phyloP scores from a whole-genome alignment of 192 early-diverging fungal species.

The Rhizoclosmatium sp. region DNA sequence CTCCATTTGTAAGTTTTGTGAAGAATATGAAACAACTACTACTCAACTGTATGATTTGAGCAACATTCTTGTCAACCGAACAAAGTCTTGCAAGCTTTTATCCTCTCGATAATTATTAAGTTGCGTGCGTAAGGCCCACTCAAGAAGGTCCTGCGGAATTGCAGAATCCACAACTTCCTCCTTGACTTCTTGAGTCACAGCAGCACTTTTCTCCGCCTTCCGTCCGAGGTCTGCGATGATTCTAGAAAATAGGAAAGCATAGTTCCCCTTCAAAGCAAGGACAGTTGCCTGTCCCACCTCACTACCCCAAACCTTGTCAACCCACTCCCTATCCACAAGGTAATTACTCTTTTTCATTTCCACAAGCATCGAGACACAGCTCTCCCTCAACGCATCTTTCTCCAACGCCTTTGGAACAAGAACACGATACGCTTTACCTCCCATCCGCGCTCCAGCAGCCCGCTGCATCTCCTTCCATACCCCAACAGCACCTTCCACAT shows the following conservation, averaged over 20 bases:
- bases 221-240: background rate
- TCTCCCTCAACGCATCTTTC: background rate
- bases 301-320: background rate
- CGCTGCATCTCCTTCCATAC: slow-evolving; percentile 7
- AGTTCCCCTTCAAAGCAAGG: background rate
- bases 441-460: background rate
- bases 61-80: background rate
- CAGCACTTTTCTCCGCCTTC: background rate
- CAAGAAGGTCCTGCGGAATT: background rate
- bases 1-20: no score
- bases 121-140: background rate
- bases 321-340: background rate
- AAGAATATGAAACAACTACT: background rate
- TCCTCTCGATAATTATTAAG: background rate
- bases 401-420: background rate
- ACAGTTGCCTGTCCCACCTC: background rate
- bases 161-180: background rate
- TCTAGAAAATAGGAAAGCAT: background rate
- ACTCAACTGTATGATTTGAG: slow-evolving; percentile 17
- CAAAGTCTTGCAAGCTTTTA: background rate
- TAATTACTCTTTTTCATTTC: background rate
- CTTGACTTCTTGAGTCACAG: background rate
- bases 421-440: background rate
- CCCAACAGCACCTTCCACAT: background rate
- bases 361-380: background rate